phyloP scores from a whole-genome alignment of 164 flowering plant genomes.

The Nelumbo lutea region DNA sequence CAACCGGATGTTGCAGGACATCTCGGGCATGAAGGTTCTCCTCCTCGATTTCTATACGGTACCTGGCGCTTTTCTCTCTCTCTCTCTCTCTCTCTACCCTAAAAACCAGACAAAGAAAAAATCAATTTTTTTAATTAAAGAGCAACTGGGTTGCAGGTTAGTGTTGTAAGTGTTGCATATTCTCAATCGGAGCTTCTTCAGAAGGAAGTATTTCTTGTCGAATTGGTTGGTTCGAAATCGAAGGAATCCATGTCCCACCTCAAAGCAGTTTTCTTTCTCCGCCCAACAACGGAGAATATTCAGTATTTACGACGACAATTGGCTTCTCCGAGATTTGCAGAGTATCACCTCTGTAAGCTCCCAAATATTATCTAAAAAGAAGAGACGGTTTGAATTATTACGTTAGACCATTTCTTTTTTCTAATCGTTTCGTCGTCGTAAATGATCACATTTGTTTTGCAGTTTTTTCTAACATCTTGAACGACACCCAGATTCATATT shows the following conservation, averaged over 20 bases:
- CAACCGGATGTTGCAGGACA: constrained; percentile 82
- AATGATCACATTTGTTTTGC: constrained; percentile 13
- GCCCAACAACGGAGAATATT: constrained; percentile 83
- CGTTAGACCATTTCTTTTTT: not conserved
- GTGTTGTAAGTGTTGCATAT: constrained; percentile 85
- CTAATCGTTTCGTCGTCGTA: not conserved
- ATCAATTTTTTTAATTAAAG: not conserved
- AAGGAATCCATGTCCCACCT: constrained; percentile 90
- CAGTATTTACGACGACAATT: constrained; percentile 71
- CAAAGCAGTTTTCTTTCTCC: constrained; percentile 84
- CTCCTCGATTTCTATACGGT: constrained; percentile 90
- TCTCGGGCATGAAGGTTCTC: constrained; percentile 96
- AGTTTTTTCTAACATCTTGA: constrained; percentile 94
- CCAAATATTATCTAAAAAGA: not conserved
- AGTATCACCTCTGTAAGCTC: constrained; percentile 83
- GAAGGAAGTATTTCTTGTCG: constrained; percentile 93
- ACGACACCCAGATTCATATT: constrained; percentile 77
- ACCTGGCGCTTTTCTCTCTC: not conserved
- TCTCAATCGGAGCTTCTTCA: constrained; percentile 90
- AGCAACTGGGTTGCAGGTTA: constrained; percentile 50
- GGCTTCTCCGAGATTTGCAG: constrained; percentile 87
- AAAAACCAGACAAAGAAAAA: not conserved
- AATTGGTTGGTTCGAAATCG: constrained; percentile 71
- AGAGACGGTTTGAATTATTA: not conserved
- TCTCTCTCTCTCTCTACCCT: not conserved